Evolutionary conservation across 257 asterid species (phyloP), one percentile per base, ranked within the genome.

Genomic region (Solanum pennellii): DNA sequence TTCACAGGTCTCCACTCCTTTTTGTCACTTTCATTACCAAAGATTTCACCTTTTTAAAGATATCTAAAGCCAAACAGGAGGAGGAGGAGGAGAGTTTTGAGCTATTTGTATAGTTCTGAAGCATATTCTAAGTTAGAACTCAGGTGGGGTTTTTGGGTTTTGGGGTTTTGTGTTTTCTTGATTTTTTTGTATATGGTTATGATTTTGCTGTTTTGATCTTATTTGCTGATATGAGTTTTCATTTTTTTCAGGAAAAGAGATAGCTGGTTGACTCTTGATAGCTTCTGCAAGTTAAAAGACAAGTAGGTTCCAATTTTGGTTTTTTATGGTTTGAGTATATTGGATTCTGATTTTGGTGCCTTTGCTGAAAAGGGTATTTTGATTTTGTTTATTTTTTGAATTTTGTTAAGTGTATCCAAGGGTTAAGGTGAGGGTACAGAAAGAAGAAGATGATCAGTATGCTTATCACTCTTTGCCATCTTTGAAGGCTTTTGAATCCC

Each of bases 351-450:
- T 25, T 41, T 82, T 49, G 29, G 18, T 86, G 10, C 11, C 15
- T 69, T 85, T 88, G 86, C 86, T 89, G 91, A 89, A 49, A 86
- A 86, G 93, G 91, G 87, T 44, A 60, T 91, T 74, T 33, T 31
- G 14, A 37, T 74, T 39, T 37, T 35, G 33, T 73, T 41, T 74
- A 27, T 87, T 85, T 12, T 83, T 85, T 77, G 80, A 65, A 15
- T 86, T 86, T 35, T 37, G 83, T 13, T 13, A 86, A 95, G 98
- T 93, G 98, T 96, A 96, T 90, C 99, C 99, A 71, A 96, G 90
- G 88, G 99, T 96, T 89, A 96, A 93, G 93, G 99, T 95, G 94
- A 94, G 92, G 85, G 90, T 56, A 68, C 92, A 95, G 82, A 89
- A 88, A 86, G 98, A 95, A 85, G 95, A 92, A 60, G 98, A 89